Evolutionary conservation across 2,329 filamentous ascomycete species (phyloP).

Genomic region (Talaromyces sp.): DNA sequence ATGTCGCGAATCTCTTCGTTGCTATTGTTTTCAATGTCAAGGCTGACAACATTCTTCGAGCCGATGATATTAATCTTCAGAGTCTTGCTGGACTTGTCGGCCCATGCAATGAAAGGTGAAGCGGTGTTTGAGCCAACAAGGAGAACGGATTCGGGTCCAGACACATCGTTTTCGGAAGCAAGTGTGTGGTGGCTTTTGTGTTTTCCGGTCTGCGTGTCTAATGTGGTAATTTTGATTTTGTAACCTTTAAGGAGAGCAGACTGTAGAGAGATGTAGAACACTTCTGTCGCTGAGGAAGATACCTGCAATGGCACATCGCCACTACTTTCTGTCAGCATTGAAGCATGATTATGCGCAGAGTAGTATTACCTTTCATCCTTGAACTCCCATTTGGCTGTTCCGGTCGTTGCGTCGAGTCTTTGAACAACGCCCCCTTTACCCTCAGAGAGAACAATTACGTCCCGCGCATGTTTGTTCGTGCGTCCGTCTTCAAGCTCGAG

Average conservation of each 20-base stretch:
- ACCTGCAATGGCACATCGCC: constrained; percentile 72
- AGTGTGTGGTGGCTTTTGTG: constrained; percentile 69
- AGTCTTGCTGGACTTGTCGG: constrained; percentile 42
- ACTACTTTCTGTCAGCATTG: constrained; percentile 38
- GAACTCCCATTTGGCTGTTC: constrained; percentile 75
- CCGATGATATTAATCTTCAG: constrained; percentile 47
- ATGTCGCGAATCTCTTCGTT: constrained; percentile 53
- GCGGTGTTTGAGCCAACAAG: constrained; percentile 41
- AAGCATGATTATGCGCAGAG: neutral
- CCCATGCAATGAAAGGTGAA: constrained; percentile 44
- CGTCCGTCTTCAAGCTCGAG: constrained; percentile 64
- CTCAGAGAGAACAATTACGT: constrained; percentile 66
- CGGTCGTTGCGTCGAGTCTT: constrained; percentile 69
- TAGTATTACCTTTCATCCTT: constrained; percentile 55
- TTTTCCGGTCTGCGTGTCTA: constrained; percentile 71
- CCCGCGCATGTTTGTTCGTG: constrained; percentile 48
- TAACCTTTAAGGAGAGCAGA: constrained; percentile 63
- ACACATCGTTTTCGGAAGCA: constrained; percentile 70
- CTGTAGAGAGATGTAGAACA: constrained; percentile 76
- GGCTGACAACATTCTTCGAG: constrained; percentile 38
- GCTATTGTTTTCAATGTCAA: constrained; percentile 41
- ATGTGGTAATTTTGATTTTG: constrained; percentile 69
- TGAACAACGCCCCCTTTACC: constrained; percentile 59
- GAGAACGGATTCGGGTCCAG: constrained; percentile 38
- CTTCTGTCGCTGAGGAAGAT: constrained; percentile 63